Evolutionary conservation across 176 grass and related monocot genomes (phyloP).

Genomic region (Oryza rufipogon): DNA sequence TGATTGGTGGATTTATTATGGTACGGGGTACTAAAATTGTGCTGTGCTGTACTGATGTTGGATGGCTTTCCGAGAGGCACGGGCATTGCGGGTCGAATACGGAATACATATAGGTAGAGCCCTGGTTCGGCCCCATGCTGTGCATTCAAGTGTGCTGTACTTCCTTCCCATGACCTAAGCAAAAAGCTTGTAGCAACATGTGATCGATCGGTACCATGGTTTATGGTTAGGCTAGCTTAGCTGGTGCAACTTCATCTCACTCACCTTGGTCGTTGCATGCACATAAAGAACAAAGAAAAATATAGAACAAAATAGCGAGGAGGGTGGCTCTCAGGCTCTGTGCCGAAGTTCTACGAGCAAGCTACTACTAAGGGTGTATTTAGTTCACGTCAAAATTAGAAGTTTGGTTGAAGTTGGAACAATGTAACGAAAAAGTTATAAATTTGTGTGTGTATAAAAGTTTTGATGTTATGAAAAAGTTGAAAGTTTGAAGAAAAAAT

Average conservation of each 20-base stretch:
- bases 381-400: no score
- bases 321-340: not conserved
- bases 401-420: no score
- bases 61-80: not conserved
- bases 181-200: not conserved
- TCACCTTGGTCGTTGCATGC: not conserved
- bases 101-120: not conserved
- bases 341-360: not conserved
- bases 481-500: no score
- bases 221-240: not conserved
- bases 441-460: no score
- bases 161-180: not conserved
- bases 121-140: not conserved
- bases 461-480: no score
- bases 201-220: constrained; percentile 1
- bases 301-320: not conserved
- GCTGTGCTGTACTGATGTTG: not conserved
- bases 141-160: not conserved
- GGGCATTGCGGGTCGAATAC: not conserved
- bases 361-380: no score
- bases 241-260: not conserved
- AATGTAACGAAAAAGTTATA: no score
- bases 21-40: not conserved
- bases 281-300: not conserved
- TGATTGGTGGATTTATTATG: not conserved